phyloP scores from a whole-genome alignment of 2,329 filamentous ascomycete genomes.

The Fusarium proliferatum region DNA sequence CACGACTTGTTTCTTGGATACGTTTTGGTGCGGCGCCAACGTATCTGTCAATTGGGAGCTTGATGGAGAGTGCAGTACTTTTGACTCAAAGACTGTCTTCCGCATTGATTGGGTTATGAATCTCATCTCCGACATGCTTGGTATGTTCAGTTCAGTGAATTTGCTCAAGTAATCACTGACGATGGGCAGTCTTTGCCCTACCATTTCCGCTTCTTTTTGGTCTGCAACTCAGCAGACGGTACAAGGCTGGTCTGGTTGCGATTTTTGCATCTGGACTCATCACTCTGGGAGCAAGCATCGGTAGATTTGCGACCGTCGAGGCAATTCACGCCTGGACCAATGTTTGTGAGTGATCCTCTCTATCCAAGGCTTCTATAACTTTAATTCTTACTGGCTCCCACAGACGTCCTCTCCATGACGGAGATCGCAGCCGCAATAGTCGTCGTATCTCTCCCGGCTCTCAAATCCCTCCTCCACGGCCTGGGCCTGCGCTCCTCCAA shows the following conservation, averaged over 20 bases:
- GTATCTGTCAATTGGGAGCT: conserved; percentile 45
- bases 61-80: conserved; percentile 40
- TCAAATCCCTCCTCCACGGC: conserved; percentile 35
- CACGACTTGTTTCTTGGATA: conserved; percentile 44
- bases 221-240: conserved; percentile 28
- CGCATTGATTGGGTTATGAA: conserved; percentile 48
- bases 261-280: conserved; percentile 37
- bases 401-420: conserved; percentile 38
- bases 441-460: conserved; percentile 34
- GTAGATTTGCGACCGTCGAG: conserved; percentile 34
- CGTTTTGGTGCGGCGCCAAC: conserved; percentile 47
- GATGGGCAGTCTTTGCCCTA: conserved; percentile 15
- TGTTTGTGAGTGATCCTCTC: conserved; percentile 24
- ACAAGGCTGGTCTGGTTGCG: conserved; percentile 26
- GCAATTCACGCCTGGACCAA: conserved; percentile 41
- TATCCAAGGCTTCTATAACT: rapidly evolving
- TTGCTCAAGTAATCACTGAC: background rate
- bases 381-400: background rate
- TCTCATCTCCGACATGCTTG: conserved; percentile 31
- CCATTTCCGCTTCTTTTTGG: conserved; percentile 33
- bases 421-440: conserved; percentile 35
- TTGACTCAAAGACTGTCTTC: conserved; percentile 42
- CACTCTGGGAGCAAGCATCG: conserved; percentile 33
- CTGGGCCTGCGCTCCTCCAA: conserved; percentile 30
- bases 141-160: background rate